phyloP scores from a whole-genome alignment of 176 grass and related monocot species.

The Aechmea fasciata region DNA sequence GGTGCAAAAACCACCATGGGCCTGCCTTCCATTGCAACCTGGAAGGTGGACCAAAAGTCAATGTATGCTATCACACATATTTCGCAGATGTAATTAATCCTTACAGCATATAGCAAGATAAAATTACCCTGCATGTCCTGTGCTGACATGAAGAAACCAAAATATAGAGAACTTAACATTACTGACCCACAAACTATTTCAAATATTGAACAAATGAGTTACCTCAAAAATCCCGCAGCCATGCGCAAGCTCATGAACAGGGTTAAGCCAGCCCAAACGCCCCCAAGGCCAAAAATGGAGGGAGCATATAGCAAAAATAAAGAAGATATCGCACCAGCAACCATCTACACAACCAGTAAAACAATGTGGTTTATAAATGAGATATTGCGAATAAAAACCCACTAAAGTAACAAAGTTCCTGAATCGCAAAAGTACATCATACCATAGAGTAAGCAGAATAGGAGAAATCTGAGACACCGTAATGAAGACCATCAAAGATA shows the following conservation, averaged over 20 bases:
- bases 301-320: slow-evolving; percentile 77
- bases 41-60: slow-evolving; percentile 11
- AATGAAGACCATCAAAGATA: slow-evolving; percentile 92
- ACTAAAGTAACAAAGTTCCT: neutral
- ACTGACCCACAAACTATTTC: neutral
- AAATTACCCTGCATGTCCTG: no score
- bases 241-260: slow-evolving; percentile 85
- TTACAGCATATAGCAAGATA: neutral
- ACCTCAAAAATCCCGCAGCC: slow-evolving; percentile 66
- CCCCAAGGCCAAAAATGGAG: slow-evolving; percentile 59
- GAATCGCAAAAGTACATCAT: slow-evolving; percentile 13
- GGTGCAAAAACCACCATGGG: slow-evolving; percentile 80
- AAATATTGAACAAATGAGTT: neutral
- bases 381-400: neutral
- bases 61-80: neutral
- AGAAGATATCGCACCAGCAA: slow-evolving; percentile 58
- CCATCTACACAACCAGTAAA: slow-evolving; percentile 49
- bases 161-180: neutral
- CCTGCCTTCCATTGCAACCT: slow-evolving; percentile 80
- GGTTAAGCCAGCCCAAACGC: slow-evolving; percentile 90
- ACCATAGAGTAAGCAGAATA: slow-evolving; percentile 79
- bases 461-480: slow-evolving; percentile 89
- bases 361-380: slow-evolving; percentile 14
- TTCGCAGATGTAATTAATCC: neutral
- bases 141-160: neutral